Evolutionary conservation across 129 eudicot genomes (phyloP), one percentile per base, ranked within the genome.

Genomic region (Calendula officinalis): DNA sequence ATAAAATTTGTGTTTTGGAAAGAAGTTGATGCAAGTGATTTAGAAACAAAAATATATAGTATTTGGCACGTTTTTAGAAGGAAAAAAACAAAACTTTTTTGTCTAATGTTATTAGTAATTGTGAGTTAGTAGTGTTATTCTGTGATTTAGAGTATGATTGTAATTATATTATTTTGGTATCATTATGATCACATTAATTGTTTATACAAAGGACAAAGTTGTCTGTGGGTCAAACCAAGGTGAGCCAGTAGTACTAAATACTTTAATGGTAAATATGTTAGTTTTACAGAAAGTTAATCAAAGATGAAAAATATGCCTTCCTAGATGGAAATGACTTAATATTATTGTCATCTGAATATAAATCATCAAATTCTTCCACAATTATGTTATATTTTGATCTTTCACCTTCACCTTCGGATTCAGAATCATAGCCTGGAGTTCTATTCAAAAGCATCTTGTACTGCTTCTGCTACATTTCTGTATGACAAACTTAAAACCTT

Each of bases 381-480:
- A 67, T 62, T 51, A 49, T 78, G 16, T 64, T 56, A 30, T 70
- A 17, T 66, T 42, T 63, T 14, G 50, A 39, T 46, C 63, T 56
- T 39, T 43, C 77, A 67, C 48, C 40, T 57, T 27, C 85, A 30
- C 13, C 22, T 62, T 54, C 74, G 4, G 84, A 67, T 49, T 65
- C 86, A 51, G 66, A 65, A 52, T 66, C 67, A 54, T 67, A 14
- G 53, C 66, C 65, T 66, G 75, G 75, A 39, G 17, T 41, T 4
- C 13, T 91, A 78, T 46, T 80, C 73, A 65, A 84, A 91, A 35
- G 96, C 98, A 68, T 79, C 94, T 66, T 90, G 85, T 49, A 91
- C 91, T 35, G 95, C 97, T 22, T 83, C 88, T 15, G 87, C 84
- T 45, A 74, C 92, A 53, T 86, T 87, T 63, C 40, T 83, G 66